A percentile compares a stretch with the other conserved stretches of the same genome.
Conservation (phyloP, 2,329 filamentous ascomycete genomes). For the Fusarium protoensiforme region DNA sequence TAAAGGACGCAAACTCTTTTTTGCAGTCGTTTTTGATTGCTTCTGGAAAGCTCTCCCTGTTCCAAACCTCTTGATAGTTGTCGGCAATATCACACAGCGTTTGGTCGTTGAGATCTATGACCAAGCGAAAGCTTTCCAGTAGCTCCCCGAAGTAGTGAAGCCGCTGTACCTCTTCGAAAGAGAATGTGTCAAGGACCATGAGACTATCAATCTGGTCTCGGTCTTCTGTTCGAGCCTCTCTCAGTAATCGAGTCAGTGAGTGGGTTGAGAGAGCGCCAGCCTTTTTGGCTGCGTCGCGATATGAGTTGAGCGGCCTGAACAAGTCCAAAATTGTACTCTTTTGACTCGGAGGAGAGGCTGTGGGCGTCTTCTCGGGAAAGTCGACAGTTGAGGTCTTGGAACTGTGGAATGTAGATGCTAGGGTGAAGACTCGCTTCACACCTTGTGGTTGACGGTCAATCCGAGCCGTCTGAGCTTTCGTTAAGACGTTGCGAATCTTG, state of each 20-base stretch:
- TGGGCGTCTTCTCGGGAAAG: neutral
- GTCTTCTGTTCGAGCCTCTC: neutral
- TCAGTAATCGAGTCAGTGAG: neutral
- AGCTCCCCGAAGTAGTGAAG: conserved; percentile 9
- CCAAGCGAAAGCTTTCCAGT: conserved; percentile 8
- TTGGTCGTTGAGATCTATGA: conserved; percentile 17
- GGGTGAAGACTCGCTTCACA: neutral
- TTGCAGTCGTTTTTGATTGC: neutral
- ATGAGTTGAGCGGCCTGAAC: neutral
- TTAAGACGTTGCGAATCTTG: neutral
- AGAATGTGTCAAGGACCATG: conserved; percentile 11
- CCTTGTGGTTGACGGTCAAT: neutral
- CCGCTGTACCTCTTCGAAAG: conserved; percentile 5
- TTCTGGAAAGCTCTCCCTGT: neutral
- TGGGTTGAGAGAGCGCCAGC: neutral
- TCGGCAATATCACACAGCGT: conserved; percentile 9
- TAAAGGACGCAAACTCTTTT: neutral
- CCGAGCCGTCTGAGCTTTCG: conserved; percentile 12
- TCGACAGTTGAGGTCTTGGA: neutral
- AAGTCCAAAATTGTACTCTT: neutral
- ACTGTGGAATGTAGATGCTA: neutral
- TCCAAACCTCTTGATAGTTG: conserved; percentile 1
- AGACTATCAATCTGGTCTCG: neutral
- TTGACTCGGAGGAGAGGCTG: neutral
- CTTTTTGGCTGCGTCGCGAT: neutral